Conservation (phyloP, 208 protist species). For the Leishmania tropica region DNA sequence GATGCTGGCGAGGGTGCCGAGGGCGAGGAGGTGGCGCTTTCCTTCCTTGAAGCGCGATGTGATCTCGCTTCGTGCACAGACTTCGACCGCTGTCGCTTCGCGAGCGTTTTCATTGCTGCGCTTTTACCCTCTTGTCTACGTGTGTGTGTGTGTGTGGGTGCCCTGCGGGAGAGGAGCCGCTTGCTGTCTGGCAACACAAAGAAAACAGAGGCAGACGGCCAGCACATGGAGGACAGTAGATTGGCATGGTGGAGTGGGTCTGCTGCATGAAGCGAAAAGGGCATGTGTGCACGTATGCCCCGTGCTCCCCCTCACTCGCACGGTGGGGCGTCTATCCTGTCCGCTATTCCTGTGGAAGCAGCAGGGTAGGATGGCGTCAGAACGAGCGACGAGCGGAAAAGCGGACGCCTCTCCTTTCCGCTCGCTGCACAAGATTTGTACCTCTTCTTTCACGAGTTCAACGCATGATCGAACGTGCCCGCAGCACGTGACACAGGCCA, state of each 20-base stretch:
- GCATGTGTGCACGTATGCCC: not conserved
- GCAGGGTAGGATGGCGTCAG: not conserved
- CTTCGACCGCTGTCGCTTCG: constrained; percentile 8
- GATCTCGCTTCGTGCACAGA: not conserved
- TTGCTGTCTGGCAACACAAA: not conserved
- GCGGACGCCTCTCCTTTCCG: not conserved
- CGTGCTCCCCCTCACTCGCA: too few species aligned
- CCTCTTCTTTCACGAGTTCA: not conserved
- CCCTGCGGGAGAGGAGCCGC: not conserved
- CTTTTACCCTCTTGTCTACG: not conserved
- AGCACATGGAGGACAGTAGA: not conserved
- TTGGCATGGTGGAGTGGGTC: not conserved
- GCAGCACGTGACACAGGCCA: not conserved
- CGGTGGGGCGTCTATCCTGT: not conserved
- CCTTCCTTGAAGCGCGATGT: not conserved
- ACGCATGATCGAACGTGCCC: not conserved
- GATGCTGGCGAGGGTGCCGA: not conserved
- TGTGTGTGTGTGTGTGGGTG: not conserved
- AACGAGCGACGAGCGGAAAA: not conserved
- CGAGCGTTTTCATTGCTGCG: constrained; percentile 8
- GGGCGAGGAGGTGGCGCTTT: not conserved
- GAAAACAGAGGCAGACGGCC: not conserved
- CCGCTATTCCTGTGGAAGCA: not conserved
- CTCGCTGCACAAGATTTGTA: not conserved
- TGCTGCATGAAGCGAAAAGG: not conserved